phyloP scores from a whole-genome alignment of 495 filamentous ascomycete genomes.

The Penicillium lividum region DNA sequence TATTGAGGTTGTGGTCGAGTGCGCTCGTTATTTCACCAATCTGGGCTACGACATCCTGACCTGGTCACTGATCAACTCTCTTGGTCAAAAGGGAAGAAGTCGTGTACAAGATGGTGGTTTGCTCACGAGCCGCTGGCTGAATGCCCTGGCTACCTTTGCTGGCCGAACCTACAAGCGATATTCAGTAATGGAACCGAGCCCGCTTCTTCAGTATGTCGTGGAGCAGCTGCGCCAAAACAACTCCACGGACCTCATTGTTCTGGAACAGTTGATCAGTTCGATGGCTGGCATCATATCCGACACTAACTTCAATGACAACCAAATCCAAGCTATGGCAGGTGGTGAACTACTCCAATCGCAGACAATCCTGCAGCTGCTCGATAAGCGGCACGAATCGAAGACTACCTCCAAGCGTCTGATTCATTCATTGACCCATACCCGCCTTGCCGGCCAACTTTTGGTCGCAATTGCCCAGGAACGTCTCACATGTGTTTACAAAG shows the following conservation, averaged over 20 bases:
- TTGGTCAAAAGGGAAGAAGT: slow-evolving; percentile 72
- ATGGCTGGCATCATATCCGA: slow-evolving; percentile 93
- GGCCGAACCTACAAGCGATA: slow-evolving; percentile 83
- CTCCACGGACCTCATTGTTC: slow-evolving; percentile 80
- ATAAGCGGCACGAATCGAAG: slow-evolving; percentile 71
- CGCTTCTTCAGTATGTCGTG: slow-evolving; percentile 85
- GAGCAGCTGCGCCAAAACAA: slow-evolving; percentile 78
- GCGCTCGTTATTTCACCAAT: slow-evolving; percentile 87
- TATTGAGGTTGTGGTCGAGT: slow-evolving; percentile 89
- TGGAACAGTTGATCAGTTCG: slow-evolving; percentile 82
- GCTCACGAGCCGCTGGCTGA: slow-evolving; percentile 85
- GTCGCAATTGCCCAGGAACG: slow-evolving; percentile 89
- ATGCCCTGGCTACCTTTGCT: slow-evolving; percentile 79
- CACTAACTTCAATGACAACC: slow-evolving; percentile 79
- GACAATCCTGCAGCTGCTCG: slow-evolving; percentile 73
- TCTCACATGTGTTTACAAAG: slow-evolving; percentile 72
- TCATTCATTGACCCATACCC: slow-evolving; percentile 69
- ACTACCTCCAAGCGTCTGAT: slow-evolving; percentile 74
- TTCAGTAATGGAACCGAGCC: slow-evolving; percentile 77
- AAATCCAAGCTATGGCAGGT: slow-evolving; percentile 82
- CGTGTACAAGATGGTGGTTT: slow-evolving; percentile 82
- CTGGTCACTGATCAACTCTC: slow-evolving; percentile 79
- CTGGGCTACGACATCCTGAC: slow-evolving; percentile 91
- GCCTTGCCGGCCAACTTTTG: slow-evolving; percentile 74
- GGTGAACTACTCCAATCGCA: slow-evolving; percentile 76